These are phyloP conservation scores for Aspergillus quadricinctus DNA, from an alignment of 2,329 filamentous ascomycete species.

Conservation along the genomic window DNA sequence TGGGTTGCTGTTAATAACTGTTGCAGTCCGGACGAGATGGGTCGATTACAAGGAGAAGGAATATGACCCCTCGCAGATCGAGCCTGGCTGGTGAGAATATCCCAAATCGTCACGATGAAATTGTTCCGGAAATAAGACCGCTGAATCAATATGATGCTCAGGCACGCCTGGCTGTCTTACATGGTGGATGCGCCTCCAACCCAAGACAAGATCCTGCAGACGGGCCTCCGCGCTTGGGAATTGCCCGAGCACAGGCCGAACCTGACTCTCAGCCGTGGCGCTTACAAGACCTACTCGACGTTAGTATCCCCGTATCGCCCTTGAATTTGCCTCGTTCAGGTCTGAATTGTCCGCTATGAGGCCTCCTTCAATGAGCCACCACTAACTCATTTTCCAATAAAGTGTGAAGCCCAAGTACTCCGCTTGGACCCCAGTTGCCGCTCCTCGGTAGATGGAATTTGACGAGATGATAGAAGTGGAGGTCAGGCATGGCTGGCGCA, in stretches of 20 bases:
- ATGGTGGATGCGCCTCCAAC: conserved; percentile 80
- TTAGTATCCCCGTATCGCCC: conserved; percentile 49
- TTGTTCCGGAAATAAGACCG: not conserved
- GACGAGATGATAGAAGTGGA: not conserved
- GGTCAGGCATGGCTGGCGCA: not conserved
- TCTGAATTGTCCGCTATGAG: not conserved
- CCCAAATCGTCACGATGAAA: not conserved
- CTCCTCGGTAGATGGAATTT: conserved; percentile 28
- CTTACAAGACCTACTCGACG: conserved; percentile 94
- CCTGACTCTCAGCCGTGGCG: conserved; percentile 68
- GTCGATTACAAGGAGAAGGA: conserved; percentile 92
- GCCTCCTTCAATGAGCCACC: not conserved
- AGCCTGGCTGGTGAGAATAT: conserved; percentile 70
- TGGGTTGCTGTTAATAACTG: conserved; percentile 11
- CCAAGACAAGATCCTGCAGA: conserved; percentile 67
- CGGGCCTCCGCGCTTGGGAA: conserved; percentile 71
- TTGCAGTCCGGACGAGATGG: conserved; percentile 85
- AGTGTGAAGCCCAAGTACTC: conserved; percentile 32
- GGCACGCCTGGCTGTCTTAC: conserved; percentile 97
- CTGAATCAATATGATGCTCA: conserved; percentile 20
- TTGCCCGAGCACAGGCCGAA: conserved; percentile 68
- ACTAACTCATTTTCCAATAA: conserved; percentile 4
- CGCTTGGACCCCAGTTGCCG: conserved; percentile 34
- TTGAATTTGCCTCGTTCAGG: not conserved
- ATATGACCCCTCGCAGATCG: conserved; percentile 61